Evolutionary conservation across 1,139 yeast species (phyloP), one percentile per base, ranked within the genome.

Genomic region (Saccharomyces hybrid): DNA sequence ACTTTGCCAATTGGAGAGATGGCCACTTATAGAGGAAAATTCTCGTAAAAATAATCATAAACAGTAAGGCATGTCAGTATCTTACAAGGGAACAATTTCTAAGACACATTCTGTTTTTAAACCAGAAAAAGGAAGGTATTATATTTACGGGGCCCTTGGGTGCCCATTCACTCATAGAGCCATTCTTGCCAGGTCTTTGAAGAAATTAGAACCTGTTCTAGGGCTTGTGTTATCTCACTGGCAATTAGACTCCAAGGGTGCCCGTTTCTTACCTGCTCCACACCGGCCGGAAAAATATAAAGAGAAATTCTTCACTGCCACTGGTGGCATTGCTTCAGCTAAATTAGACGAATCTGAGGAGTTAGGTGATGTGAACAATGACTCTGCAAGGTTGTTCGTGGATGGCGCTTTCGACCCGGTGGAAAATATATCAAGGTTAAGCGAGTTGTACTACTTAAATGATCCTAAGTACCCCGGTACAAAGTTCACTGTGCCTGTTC

Each of bases 281-380:
- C 5, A 29, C 5, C n/a, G 13, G 11, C n/a, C 81, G 41, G 46
- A 52, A 2, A 67, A 70, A 14, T 70, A 73, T 16, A 76, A 70
- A 44, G 85, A 88, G 34, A 66, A 67, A n/a, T 50, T 50, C 14
- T 41, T 56, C n/a, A 58, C 58, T 29, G 49, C 49, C 8, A 29
- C 32, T 11, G n/a, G n/a, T 11, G 32, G 32, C n/a, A 29, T 29
- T 29, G 5, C 13, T 29, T 11, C 32, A 3, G 32, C 32, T 5
- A 29, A 5, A 4, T 29, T 29, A 29, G 32, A 29, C 28, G 28
- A 26, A 26, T 26, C 28, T 26, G 28, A 26, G 28, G 28, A 26
- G 28, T 26, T 26, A 26, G 28, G 28, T 7, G 28, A 26, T 26
- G 28, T 26, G 28, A 26, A 26, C 8, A 26, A 29, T n/a, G 6